phyloP scores from a whole-genome alignment of 2,329 filamentous ascomycete species.

The Colletotrichum neosansevieriae region DNA sequence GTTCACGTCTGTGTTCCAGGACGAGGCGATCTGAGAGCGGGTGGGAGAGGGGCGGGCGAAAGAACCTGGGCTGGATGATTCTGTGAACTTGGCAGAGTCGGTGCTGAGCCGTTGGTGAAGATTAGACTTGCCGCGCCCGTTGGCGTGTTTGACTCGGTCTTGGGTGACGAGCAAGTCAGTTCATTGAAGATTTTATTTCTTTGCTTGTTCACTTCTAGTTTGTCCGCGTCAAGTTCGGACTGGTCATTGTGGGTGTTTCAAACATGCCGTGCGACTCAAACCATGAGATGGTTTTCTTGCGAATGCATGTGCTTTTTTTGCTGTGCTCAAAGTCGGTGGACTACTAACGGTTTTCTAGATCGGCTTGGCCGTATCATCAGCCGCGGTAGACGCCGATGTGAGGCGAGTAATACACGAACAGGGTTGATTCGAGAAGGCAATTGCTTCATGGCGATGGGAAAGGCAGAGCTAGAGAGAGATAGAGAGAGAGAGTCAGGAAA shows the following conservation, averaged over 20 bases:
- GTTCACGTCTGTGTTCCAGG: neutral
- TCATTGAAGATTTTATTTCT: constrained; percentile 22
- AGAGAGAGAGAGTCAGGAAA: neutral
- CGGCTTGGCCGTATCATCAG: neutral
- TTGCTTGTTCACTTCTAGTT: neutral
- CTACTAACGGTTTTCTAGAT: neutral
- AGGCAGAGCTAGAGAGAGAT: neutral
- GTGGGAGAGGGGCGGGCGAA: too few relatives aligned
- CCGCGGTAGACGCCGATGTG: neutral
- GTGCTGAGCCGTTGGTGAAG: neutral
- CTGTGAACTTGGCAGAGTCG: neutral
- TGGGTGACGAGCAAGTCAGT: constrained; percentile 26
- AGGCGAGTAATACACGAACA: too few relatives aligned
- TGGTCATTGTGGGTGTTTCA: constrained; percentile 20
- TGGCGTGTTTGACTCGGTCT: constrained; percentile 25
- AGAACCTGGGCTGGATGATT: neutral
- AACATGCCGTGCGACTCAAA: neutral
- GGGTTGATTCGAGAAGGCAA: neutral
- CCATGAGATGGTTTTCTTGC: neutral
- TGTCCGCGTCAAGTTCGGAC: constrained; percentile 22
- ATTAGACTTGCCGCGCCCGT: constrained; percentile 11
- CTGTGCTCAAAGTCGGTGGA: neutral
- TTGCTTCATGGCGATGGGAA: too few relatives aligned
- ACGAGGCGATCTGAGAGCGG: neutral
- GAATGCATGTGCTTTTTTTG: neutral